Evolutionary conservation across 2,329 filamentous ascomycete species (phyloP).

Genomic region (Nothomitra cinnamomea): DNA sequence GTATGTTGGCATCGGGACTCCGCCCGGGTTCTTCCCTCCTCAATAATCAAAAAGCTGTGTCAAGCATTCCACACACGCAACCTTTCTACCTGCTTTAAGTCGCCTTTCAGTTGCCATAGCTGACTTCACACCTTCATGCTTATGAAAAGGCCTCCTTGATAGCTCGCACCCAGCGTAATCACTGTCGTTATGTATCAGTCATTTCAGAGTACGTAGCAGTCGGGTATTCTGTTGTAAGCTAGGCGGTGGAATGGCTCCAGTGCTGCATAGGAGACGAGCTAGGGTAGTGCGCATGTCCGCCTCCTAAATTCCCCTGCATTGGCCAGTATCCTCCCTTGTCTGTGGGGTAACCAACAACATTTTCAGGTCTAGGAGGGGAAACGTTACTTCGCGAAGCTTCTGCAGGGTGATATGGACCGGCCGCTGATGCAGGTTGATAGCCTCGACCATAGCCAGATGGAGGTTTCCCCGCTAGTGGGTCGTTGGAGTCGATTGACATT

Average conservation of each 20-base stretch:
- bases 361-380: background rate
- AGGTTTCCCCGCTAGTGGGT: background rate
- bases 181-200: background rate
- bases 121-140: no score
- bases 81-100: no score
- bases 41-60: no score
- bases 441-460: background rate
- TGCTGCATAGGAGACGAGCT: slow-evolving; percentile 1
- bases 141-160: no score
- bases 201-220: background rate
- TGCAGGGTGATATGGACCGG: background rate
- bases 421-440: background rate
- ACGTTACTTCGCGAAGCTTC: background rate
- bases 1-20: no score
- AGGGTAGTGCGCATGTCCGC: slow-evolving; percentile 3
- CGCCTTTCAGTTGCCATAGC: no score
- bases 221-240: background rate
- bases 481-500: background rate
- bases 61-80: no score
- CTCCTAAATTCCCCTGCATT: background rate
- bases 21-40: no score
- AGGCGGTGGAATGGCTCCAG: slow-evolving; percentile 3
- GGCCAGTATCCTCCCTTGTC: background rate
- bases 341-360: background rate
- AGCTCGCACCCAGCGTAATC: no score